phyloP scores from a whole-genome alignment of 768 basidiomycete species.

The Boletus pseudopeckii region DNA sequence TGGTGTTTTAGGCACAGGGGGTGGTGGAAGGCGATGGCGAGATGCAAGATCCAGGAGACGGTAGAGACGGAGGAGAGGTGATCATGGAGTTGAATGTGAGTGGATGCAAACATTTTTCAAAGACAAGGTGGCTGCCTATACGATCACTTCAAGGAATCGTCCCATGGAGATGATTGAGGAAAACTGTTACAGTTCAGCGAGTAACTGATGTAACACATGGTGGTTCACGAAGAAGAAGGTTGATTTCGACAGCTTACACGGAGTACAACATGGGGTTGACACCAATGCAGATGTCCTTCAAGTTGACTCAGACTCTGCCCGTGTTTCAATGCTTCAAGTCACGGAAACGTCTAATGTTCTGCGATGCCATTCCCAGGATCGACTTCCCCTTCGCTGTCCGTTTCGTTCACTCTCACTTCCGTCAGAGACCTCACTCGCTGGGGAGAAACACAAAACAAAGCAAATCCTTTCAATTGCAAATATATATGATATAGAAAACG shows the following conservation, averaged over 20 bases:
- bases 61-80: background rate
- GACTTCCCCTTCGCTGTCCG: background rate
- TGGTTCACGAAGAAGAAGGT: too few relatives aligned
- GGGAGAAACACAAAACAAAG: too few relatives aligned
- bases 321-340: background rate
- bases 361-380: background rate
- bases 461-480: too few relatives aligned
- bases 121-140: background rate
- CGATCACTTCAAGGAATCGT: background rate
- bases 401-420: background rate
- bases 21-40: background rate
- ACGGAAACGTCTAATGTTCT: background rate
- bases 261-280: too few relatives aligned
- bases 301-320: background rate
- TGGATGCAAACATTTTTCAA: background rate
- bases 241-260: too few relatives aligned
- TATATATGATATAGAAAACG: too few relatives aligned
- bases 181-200: too few relatives aligned
- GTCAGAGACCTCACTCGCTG: too few relatives aligned
- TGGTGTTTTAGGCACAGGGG: background rate
- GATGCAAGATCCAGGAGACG: background rate
- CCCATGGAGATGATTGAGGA: too few relatives aligned
- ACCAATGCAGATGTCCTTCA: too few relatives aligned
- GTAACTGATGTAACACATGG: too few relatives aligned
- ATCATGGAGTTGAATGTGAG: background rate